Conservation (phyloP, 768 basidiomycete genomes). For the Lepiota subincarnata region DNA sequence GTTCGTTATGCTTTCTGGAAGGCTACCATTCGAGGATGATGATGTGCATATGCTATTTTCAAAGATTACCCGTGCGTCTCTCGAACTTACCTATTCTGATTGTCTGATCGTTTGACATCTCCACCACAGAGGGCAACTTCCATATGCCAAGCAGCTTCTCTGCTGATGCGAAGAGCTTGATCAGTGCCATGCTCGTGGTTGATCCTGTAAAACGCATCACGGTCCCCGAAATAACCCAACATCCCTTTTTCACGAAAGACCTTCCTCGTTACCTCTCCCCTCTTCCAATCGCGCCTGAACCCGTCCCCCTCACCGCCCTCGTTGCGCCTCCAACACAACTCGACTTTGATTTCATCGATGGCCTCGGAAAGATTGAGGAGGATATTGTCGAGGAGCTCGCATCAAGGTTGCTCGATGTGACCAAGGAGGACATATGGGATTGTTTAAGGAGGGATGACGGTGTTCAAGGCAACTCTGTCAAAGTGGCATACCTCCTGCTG, state of each 20-base stretch:
- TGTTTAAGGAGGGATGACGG: slow-evolving; percentile 81
- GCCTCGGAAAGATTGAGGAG: slow-evolving; percentile 88
- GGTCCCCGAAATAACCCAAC: slow-evolving; percentile 83
- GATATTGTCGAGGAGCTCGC: slow-evolving; percentile 84
- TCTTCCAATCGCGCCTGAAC: slow-evolving; percentile 72
- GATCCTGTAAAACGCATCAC: slow-evolving; percentile 96
- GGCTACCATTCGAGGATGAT: slow-evolving; percentile 96
- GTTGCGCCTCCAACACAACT: slow-evolving; percentile 64
- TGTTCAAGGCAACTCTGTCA: slow-evolving; percentile 84
- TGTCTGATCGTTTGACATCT: not conserved
- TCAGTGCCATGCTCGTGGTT: slow-evolving; percentile 86
- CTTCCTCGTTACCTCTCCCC: slow-evolving; percentile 85
- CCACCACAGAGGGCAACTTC: slow-evolving; percentile 70
- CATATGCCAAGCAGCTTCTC: slow-evolving; percentile 82
- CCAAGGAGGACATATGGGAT: slow-evolving; percentile 84
- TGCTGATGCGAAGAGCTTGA: slow-evolving; percentile 70
- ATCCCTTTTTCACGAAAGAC: slow-evolving; percentile 86
- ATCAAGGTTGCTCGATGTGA: slow-evolving; percentile 64
- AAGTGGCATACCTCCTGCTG: slow-evolving; percentile 93
- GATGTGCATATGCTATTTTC: slow-evolving; percentile 90
- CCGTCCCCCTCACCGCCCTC: slow-evolving; percentile 68
- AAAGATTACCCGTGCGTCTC: slow-evolving; percentile 80
- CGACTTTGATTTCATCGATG: slow-evolving; percentile 86
- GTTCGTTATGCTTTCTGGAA: slow-evolving; percentile 95
- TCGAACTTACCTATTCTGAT: not conserved